phyloP scores from a whole-genome alignment of 306 rosid species.

The Vicia sativa region DNA sequence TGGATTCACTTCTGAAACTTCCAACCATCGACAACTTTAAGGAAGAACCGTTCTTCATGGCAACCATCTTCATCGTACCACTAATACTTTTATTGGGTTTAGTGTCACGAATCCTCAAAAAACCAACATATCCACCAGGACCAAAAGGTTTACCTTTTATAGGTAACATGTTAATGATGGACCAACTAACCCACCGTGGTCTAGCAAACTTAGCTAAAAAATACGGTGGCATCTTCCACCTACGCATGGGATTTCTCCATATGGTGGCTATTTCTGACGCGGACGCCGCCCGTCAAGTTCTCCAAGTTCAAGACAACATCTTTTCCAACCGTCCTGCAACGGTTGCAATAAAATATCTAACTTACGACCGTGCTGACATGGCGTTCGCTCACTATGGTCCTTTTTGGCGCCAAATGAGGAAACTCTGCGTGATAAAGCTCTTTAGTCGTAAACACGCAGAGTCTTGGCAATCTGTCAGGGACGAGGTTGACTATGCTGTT shows the following conservation, averaged over 20 bases:
- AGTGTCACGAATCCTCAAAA: conserved; percentile 31
- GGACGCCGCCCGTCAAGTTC: conserved; percentile 70
- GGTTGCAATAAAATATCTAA: conserved; percentile 79
- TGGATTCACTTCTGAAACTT: conserved; percentile 40
- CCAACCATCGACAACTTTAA: conserved; percentile 29
- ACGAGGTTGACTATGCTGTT: conserved; percentile 63
- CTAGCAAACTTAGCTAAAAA: conserved; percentile 59
- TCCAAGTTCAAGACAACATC: conserved; percentile 73
- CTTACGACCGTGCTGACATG: conserved; percentile 91
- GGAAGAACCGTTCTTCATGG: conserved; percentile 40
- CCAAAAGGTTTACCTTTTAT: conserved; percentile 76
- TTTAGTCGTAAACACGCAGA: conserved; percentile 82
- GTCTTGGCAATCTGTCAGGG: conserved; percentile 82
- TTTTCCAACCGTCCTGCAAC: conserved; percentile 86
- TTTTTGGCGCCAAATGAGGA: conserved; percentile 91
- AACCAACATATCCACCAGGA: conserved; percentile 71
- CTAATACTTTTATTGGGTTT: conserved; percentile 41
- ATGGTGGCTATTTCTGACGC: conserved; percentile 71
- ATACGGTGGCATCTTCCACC: conserved; percentile 79
- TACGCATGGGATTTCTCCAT: conserved; percentile 75
- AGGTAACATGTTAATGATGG: conserved; percentile 82
- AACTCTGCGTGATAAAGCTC: conserved; percentile 82
- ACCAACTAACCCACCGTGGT: conserved; percentile 82
- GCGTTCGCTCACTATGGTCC: conserved; percentile 94
- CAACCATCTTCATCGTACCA: conserved; percentile 36